Base-by-base conservation (phyloP, 208 protist species). In the Herpetomonas tarakana region DNA sequence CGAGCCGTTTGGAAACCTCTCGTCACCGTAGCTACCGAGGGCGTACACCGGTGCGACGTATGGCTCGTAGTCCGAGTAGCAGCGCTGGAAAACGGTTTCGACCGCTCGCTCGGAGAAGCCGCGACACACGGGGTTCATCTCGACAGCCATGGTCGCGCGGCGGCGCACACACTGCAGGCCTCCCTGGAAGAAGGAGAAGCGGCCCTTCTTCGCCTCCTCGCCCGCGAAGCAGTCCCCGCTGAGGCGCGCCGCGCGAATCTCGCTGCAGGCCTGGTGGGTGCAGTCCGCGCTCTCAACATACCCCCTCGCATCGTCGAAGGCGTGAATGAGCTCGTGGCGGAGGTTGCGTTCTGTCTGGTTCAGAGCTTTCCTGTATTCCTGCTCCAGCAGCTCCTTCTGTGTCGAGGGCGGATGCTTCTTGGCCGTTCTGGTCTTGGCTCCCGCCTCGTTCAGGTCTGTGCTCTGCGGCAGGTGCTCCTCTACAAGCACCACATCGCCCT, bases 241-340 rank as follows among this genome's bases (percentile, higher is more conserved):
- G 14, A 98, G 76, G 1, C 83, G 76, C 12, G 96, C 92, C n/a
- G 96, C 93, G 19, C 96, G 86, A 39, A 98, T 96, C 68, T 98
- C 95, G 54, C 92, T 93, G 77, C 96, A 98, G 35, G 96, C 93
- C 46, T 97, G 91, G 51, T 97, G 94, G n/a, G 71, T 27, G 56
- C 91, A 96, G 71, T 96, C 81, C n/a, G 70, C 31, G 62, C 78
- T 74, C 56, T 98, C 89, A n/a, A 98, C 58, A 9, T 71, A 46
- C 26, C 93, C 92, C 3, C 91, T 83, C 2, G 81, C 87, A 58
- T 98, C 93, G 68, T 98, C 96, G 67, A 91, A 98, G 28, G 92
- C 93, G 65, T 98, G 96, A 16, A 98, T 86, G 9, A 98, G 87
- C 75, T 98, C 93, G 64, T 98, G 96, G 7, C 88, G 76, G n/a